These are phyloP conservation scores for Aspergillus coremiiformis DNA, from an alignment of 495 filamentous ascomycete species.

Conservation along the genomic window DNA sequence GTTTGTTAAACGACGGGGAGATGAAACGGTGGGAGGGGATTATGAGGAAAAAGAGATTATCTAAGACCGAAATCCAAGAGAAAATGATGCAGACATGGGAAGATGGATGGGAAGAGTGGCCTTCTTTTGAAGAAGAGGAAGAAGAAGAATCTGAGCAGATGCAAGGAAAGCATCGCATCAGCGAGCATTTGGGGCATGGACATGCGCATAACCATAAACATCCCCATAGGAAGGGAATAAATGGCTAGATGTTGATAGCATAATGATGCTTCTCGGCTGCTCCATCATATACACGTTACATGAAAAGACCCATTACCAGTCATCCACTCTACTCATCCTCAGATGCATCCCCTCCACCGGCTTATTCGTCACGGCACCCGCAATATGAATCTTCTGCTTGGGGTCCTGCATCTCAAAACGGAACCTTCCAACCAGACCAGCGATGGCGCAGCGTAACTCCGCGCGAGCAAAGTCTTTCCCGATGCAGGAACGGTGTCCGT, in stretches of 20 bases:
- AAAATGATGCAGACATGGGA: constrained; percentile 40
- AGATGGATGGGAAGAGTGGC: constrained; percentile 53
- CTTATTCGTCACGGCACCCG: constrained; percentile 56
- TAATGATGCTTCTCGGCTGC: background rate
- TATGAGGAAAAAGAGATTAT: constrained; percentile 35
- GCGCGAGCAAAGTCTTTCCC: constrained; percentile 45
- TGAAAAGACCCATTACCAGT: constrained; percentile 42
- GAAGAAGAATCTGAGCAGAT: constrained; percentile 22
- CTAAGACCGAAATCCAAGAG: constrained; percentile 25
- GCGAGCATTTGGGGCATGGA: constrained; percentile 29
- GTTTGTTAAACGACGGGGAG: constrained; percentile 43
- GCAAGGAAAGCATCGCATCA: constrained; percentile 21
- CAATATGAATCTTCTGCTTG: constrained; percentile 52
- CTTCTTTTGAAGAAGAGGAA: constrained; percentile 29
- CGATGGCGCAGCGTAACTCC: constrained; percentile 31
- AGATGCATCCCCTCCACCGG: constrained; percentile 60
- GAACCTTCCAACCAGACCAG: constrained; percentile 32
- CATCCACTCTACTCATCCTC: constrained; percentile 51
- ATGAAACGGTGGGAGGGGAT: constrained; percentile 44
- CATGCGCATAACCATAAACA: constrained; percentile 29
- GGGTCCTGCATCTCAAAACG: constrained; percentile 51
- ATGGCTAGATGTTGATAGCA: background rate
- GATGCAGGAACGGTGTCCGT: constrained; percentile 43
- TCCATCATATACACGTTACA: background rate
- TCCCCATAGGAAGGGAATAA: constrained; percentile 18